Base-by-base conservation (phyloP, 352 stramenopile species). In the Globisporangium paddicum region DNA sequence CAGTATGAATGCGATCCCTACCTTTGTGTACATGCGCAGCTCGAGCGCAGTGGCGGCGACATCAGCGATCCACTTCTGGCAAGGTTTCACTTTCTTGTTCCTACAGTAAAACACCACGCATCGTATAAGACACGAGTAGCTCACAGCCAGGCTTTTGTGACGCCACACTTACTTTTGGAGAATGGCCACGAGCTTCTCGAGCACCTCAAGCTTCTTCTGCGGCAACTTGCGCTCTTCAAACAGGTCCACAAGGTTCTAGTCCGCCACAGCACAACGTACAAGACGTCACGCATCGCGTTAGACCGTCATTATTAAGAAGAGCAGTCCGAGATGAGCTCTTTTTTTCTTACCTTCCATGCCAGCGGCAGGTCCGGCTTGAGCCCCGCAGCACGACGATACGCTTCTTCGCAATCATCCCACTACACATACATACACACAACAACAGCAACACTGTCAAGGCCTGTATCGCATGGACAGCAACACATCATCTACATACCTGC, bases 51-150 rank as follows among this genome's bases (percentile, higher is more conserved):
- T 82, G 2, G 60, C 44, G 1, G 86, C 83, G 5, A 92, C 62
- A 47, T 95, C 86, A 2, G 67, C 62, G 16, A 88, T 71, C 79
- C 85, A 88, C 51, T 95, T 95, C 58, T 95, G 86, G 40, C 77
- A 87, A 34, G 81, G 63, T 50, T 91, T 90, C 55, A 79, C 58
- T 56, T 93, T 95, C 45, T 87, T 80, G 6, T 66, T 76, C 54
- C 83, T 95, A 53, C 16, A 18, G 44, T 2, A 45, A 32, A 49
- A 44, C 21, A 49, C n/a, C n/a, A 5, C 14, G 10, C 28, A 32
- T 21, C 11, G 8, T 13, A 32, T 32, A 7, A 6, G 4, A 10
- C 46, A 52, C 18, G n/a, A 23, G 26, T 3, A 37, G 3, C 3
- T 19, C 6, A 25, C 13, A 16, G 9, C 13, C 4, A 6, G 10